These are phyloP conservation scores for Barnettozyma vustinii DNA, from an alignment of 805 yeast genomes.

Conservation along the genomic window DNA sequence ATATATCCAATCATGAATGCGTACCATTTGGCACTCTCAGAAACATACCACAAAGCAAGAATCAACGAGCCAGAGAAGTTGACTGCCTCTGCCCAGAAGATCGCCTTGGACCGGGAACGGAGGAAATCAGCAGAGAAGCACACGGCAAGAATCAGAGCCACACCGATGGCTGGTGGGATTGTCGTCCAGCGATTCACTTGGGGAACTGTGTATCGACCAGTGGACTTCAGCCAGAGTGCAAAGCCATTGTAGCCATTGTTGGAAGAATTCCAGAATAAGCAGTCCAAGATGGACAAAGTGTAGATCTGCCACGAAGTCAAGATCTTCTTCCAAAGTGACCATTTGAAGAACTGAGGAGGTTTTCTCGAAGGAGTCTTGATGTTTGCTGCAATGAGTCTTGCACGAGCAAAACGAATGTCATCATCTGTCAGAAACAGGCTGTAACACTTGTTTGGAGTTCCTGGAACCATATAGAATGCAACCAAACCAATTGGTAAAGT, in stretches of 20 bases:
- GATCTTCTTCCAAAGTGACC: not conserved
- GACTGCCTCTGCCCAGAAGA: constrained; percentile 36
- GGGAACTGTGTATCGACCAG: too few species aligned
- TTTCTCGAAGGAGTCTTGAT: not conserved
- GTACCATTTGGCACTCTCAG: constrained; percentile 47
- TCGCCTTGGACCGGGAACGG: constrained; percentile 27
- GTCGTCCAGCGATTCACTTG: too few species aligned
- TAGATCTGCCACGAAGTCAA: not conserved
- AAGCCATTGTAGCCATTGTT: too few species aligned
- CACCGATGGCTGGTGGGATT: too few species aligned
- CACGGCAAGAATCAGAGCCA: constrained; percentile 2
- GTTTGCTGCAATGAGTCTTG: not conserved
- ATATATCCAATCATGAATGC: constrained; percentile 35
- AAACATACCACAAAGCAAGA: constrained; percentile 46
- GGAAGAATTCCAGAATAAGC: too few species aligned
- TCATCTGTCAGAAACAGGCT: not conserved
- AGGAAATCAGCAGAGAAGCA: constrained; percentile 28
- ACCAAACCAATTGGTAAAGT: not conserved
- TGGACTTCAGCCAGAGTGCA: too few species aligned
- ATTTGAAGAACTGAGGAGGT: not conserved
- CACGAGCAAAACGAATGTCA: not conserved
- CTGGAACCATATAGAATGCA: not conserved
- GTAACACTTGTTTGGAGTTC: not conserved
- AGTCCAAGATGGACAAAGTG: too few species aligned
- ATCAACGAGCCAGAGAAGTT: constrained; percentile 41